Evolutionary conservation across 2,329 filamentous ascomycete species (phyloP), one percentile per base, ranked within the genome.

Genomic region (Epichloe hybrida): DNA sequence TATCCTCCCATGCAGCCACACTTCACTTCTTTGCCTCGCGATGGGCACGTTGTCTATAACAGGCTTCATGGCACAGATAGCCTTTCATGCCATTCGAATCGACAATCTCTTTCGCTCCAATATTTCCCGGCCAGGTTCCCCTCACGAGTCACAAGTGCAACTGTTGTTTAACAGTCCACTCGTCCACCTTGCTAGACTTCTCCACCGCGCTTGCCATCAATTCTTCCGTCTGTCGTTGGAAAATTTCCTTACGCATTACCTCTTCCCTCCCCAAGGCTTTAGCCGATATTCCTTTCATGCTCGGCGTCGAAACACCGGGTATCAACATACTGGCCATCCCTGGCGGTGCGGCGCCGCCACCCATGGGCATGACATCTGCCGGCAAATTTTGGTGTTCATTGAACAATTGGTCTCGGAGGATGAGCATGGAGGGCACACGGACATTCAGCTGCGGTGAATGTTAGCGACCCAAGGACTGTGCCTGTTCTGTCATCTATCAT

Each of bases 391-490:
- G 49, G 1, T 49, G 49, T 23, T 48, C 51, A 41, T 46, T 52
- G 38, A 51, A 52, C 37, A 56, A 23, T 5, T 52, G 54, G 58
- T 80, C 76, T 35, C 72, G 66, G 23, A 69, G 70, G 59, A 82
- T 79, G 53, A 80, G 68, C 77, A 81, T 81, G 1, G 76, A 80
- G 3, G 79, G 79, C 23, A 80, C 67, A 21, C 78, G 75, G 48
- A 81, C 61, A 59, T 77, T 71, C 51, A 80, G 69, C 76, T 80
- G 48, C 15, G 12, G 11, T 8, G 4, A n/a, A 20, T 35, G 38
- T 42, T 31, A 49, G 47, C 31, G 27, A 35, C 20, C 6, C 8
- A 44, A 36, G 31, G 11, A 31, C 9, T 4, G 31, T 31, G 3
- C 8, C 31, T 31, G 9, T 31, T 31, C 31, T 31, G 31, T 11